A percentile compares a stretch with the other conserved stretches of the same genome.
Evolutionary conservation across 805 yeast species (phyloP).

Genomic region (Kluyveromyces starmeri): DNA sequence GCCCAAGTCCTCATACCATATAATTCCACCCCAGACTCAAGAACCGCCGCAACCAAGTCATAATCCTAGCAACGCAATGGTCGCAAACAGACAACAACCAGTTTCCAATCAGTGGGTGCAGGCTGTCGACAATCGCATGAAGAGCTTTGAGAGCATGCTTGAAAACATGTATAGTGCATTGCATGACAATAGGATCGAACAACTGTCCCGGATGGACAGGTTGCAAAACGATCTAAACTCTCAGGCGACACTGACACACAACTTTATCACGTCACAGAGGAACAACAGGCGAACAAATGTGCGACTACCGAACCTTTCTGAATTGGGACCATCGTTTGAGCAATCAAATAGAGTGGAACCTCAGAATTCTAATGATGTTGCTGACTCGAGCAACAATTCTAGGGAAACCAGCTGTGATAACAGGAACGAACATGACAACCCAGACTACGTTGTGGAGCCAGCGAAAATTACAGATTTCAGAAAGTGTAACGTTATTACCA

Average conservation of each 20-base stretch:
- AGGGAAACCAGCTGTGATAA: no score
- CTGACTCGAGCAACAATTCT: no score
- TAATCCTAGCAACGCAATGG: no score
- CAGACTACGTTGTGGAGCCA: no score
- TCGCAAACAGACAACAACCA: no score
- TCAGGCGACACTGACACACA: constrained; percentile 3
- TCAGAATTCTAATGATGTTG: no score
- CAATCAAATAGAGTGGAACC: no score
- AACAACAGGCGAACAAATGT: background rate
- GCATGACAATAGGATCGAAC: constrained; percentile 19
- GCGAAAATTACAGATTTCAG: constrained; percentile 30
- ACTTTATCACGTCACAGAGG: background rate
- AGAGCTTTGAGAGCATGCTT: constrained; percentile 33
- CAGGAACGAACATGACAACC: no score
- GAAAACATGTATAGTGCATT: constrained; percentile 31
- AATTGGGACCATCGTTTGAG: constrained; percentile 1
- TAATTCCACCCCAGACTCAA: no score
- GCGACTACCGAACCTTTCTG: constrained; percentile 1
- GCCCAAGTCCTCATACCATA: background rate
- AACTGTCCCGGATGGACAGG: constrained; percentile 13
- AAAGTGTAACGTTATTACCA: constrained; percentile 27
- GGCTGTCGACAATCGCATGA: constrained; percentile 33
- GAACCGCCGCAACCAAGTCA: no score
- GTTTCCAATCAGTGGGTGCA: constrained; percentile 30
- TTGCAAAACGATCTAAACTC: constrained; percentile 10